Base-by-base conservation (phyloP, 2,329 filamentous ascomycete genomes). In the Cyphellophora attinorum region DNA sequence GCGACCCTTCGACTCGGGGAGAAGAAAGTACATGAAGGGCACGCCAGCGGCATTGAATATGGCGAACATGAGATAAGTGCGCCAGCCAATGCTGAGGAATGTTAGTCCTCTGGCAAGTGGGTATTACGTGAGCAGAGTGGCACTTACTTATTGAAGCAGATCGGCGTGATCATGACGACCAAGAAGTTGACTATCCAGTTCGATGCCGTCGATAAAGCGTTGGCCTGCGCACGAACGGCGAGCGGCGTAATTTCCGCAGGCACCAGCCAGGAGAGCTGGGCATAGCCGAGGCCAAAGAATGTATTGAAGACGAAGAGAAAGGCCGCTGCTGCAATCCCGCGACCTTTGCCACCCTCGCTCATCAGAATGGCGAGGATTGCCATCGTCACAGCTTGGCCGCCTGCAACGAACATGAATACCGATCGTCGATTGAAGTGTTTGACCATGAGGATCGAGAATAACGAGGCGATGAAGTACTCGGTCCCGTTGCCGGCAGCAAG, bases 101-200 rank as follows among this genome's bases (percentile, higher is more conserved):
- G 67, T 57, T 31, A 55, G n/a, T n/a, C n/a, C n/a, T n/a, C n/a
- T n/a, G n/a, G n/a, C n/a, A 58, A 2, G 57, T 56, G 21, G 56
- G 59, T 11, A 47, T 50, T 29, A 49, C n/a, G n/a, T n/a, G n/a
- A n/a, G n/a, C n/a, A n/a, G n/a, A n/a, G n/a, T n/a, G n/a, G n/a
- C n/a, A n/a, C n/a, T n/a, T n/a, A n/a, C n/a, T n/a, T 73, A 67
- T 1, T 64, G 62, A 77, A 81, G 54, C 88, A 85, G 56, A 85
- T 85, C 0, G 82, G 80, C 0, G 83, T 85, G 65, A 88, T 85
- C 68, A 88, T 88, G 70, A 74, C 74, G 42, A 83, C 67, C 53
- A 81, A 59, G 58, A 86, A 86, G 56, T 85, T 83, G 76, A 77
- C 84, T 14, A 60, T 58, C 83, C 38, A 39, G 19, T 40, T 39